Evolutionary conservation across 129 eudicot genomes (phyloP).

Genomic region (Sambucus nigra): DNA sequence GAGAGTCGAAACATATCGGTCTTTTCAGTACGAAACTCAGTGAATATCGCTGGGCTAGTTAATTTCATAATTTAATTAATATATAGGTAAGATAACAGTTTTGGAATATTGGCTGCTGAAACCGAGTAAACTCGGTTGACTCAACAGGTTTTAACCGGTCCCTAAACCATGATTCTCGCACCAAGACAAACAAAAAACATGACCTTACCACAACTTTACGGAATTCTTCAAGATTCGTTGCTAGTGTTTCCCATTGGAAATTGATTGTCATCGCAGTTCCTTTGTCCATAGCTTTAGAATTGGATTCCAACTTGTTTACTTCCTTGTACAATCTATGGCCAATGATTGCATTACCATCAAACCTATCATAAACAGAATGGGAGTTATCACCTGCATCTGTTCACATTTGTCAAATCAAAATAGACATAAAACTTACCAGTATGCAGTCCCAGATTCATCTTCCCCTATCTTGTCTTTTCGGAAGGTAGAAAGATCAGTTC

Average conservation of each 20-base stretch:
- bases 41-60: too few species aligned
- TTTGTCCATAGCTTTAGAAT: constrained; percentile 19
- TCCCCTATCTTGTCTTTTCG: constrained; percentile 43
- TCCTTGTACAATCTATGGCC: constrained; percentile 76
- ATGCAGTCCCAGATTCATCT: constrained; percentile 57
- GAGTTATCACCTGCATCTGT: not conserved
- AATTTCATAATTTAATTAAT: too few species aligned
- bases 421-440: constrained; percentile 36
- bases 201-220: constrained; percentile 56
- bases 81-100: too few species aligned
- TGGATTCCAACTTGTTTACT: constrained; percentile 25
- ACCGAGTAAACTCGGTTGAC: too few species aligned
- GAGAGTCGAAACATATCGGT: too few species aligned
- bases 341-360: constrained; percentile 54
- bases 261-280: constrained; percentile 9
- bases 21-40: too few species aligned
- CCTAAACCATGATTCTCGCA: too few species aligned
- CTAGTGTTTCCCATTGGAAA: constrained; percentile 75
- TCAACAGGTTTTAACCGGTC: too few species aligned
- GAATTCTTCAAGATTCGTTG: constrained; percentile 76
- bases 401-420: constrained; percentile 1
- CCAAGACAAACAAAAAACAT: constrained; percentile 6
- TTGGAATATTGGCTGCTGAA: too few species aligned
- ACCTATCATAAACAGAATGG: constrained; percentile 34
- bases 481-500: constrained; percentile 41